Conservation (phyloP, 2,329 filamentous ascomycete species). For the Verticillium klebahnii region DNA sequence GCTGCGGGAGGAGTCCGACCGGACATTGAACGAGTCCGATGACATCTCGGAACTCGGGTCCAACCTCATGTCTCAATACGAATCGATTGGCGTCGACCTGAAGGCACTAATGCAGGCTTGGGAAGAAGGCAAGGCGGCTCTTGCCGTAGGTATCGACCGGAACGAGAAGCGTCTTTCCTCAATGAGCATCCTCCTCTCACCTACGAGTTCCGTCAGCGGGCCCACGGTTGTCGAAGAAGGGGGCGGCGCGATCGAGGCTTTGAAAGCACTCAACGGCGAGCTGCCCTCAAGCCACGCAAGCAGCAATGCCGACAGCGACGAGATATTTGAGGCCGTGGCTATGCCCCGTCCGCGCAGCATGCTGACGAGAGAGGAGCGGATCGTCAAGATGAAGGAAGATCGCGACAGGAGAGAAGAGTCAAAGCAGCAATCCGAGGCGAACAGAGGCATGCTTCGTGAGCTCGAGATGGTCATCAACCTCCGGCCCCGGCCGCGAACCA, state of each 20-base stretch:
- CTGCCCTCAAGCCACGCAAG: conserved; percentile 45
- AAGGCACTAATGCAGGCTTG: conserved; percentile 76
- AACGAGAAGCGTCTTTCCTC: conserved; percentile 68
- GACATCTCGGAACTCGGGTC: conserved; percentile 72
- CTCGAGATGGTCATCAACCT: conserved; percentile 80
- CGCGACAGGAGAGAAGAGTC: conserved; percentile 67
- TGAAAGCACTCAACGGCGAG: conserved; percentile 72
- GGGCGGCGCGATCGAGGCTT: conserved; percentile 28
- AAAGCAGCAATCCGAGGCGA: conserved; percentile 74
- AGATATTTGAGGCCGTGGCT: conserved; percentile 90
- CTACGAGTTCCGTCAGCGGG: conserved; percentile 61
- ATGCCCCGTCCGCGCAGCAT: conserved; percentile 63
- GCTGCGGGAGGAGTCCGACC: conserved; percentile 82
- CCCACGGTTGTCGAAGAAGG: conserved; percentile 57
- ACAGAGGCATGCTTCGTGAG: conserved; percentile 85
- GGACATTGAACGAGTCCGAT: conserved; percentile 67
- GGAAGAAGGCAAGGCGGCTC: conserved; percentile 80
- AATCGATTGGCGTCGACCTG: conserved; percentile 86
- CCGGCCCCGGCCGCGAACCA: conserved; percentile 34
- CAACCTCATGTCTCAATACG: conserved; percentile 82
- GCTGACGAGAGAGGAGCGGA: conserved; percentile 80
- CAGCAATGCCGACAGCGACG: conserved; percentile 58
- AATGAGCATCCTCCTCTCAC: conserved; percentile 55
- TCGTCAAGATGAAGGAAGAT: conserved; percentile 84
- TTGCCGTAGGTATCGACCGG: conserved; percentile 76